Conservation (phyloP, 108 stramenopile genomes). For the Hondaea fermentalgiana region DNA sequence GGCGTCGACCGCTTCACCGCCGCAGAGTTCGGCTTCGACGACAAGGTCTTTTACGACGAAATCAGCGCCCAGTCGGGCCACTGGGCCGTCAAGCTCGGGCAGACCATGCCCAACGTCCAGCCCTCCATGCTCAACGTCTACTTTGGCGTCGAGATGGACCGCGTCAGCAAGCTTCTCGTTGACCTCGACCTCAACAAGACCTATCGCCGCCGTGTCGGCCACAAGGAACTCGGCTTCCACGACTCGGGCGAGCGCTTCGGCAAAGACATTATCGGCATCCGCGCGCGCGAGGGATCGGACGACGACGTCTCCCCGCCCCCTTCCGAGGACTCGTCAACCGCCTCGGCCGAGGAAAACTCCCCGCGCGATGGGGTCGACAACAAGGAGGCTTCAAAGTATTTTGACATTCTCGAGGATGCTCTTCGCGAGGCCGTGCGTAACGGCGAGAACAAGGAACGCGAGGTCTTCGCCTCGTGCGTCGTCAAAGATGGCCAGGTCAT, state of each 20-base stretch:
- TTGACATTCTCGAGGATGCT: neutral
- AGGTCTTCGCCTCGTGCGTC: constrained; percentile 3
- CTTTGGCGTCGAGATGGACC: constrained; percentile 14
- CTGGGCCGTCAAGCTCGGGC: constrained; percentile 11
- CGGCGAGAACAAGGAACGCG: constrained; percentile 4
- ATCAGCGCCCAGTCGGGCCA: neutral
- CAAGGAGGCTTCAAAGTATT: neutral
- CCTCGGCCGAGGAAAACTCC: neutral
- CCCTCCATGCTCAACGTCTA: constrained; percentile 17
- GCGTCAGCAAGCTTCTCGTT: neutral
- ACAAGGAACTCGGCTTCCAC: neutral
- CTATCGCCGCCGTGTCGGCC: neutral
- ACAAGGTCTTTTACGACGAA: constrained; percentile 17
- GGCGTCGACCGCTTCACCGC: constrained; percentile 16
- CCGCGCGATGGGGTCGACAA: neutral
- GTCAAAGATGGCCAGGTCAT: neutral
- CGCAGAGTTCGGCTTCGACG: constrained; percentile 12
- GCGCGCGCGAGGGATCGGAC: neutral
- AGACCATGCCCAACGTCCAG: constrained; percentile 21
- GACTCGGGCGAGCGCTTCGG: neutral
- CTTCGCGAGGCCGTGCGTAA: neutral
- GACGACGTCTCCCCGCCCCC: too few relatives aligned
- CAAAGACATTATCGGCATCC: neutral
- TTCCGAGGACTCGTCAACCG: neutral
- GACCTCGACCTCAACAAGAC: constrained; percentile 8